Base-by-base conservation (phyloP, 2,329 filamentous ascomycete species). In the Dactylellina drechsleri region DNA sequence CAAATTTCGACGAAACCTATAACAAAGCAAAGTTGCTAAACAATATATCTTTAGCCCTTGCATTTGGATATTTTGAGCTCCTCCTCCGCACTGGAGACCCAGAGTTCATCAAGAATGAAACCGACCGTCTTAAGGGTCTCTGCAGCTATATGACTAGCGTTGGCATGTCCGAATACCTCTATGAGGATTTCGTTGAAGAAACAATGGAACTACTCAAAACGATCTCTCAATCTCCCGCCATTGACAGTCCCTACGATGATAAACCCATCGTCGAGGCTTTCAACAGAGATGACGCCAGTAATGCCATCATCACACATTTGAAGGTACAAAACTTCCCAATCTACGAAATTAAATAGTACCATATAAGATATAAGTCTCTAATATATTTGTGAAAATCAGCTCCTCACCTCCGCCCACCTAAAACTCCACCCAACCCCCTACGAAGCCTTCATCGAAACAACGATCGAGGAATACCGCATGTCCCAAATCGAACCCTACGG, bases 41-140 rank as follows among this genome's bases (percentile, higher is more conserved):
- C 7, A 28, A 28, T 4, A 28, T 28, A 28, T 7, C 68, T 56
- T 41, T 81, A 98, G 95, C 94, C 60, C 91, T 97, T 81, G 93
- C 90, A 23, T 99, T 96, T 82, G 90, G 89, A 77, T 98, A 97
- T 82, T 97, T 96, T 81, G 95, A 99, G 83, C 90, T 89, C 53
- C 86, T 98, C 65, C 85, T 94, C 79, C 87, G 88, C 77, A 84
- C 87, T 54, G 88, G 88, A 78, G 89, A 92, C 81, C 84, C 84
- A 68, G 83, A 84, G 77, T 87, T 89, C 78, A 85, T 96, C 71
- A 85, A 89, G 41, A 86, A 86, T 77, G 94, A 98, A 82, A 84
- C 89, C 67, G 85, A 86, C 23, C 90, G 94, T 41, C 85, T 98
- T 64, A 87, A 86, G 75, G 89, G 87, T 28, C 85, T 97, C 78